phyloP scores from a whole-genome alignment of 306 rosid genomes.

The Vigna reflexopilosa region DNA sequence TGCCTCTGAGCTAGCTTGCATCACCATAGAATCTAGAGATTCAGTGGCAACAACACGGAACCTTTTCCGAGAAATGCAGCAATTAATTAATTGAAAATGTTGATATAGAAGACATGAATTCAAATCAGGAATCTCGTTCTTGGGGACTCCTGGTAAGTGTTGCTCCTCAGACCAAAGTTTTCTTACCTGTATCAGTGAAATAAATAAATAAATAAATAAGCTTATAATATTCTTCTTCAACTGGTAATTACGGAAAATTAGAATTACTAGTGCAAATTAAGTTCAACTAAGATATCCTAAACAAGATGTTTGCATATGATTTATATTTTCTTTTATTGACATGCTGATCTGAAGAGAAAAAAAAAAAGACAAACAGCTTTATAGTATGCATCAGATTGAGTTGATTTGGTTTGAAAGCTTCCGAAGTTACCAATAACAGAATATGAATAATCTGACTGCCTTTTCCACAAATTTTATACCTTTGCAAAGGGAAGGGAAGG shows the following conservation, averaged over 20 bases:
- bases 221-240: conserved; percentile 30
- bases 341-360: conserved; percentile 1
- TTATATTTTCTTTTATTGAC: conserved; percentile 32
- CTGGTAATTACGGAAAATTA: conserved; percentile 34
- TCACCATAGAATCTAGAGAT: conserved; percentile 71
- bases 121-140: conserved; percentile 88
- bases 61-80: conserved; percentile 90
- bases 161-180: conserved; percentile 79
- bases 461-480: background rate
- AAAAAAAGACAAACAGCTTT: conserved; percentile 25
- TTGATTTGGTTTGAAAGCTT: conserved; percentile 28
- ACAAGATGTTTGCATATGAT: conserved; percentile 21
- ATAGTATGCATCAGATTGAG: conserved; percentile 3
- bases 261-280: conserved; percentile 27
- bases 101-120: conserved; percentile 87
- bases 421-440: conserved; percentile 19
- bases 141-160: conserved; percentile 74
- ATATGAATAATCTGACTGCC: conserved; percentile 1
- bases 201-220: conserved; percentile 33
- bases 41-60: conserved; percentile 72
- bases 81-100: conserved; percentile 88
- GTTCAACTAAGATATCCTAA: conserved; percentile 21
- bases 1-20: conserved; percentile 61
- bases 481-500: conserved; percentile 26
- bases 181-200: conserved; percentile 68